Base-by-base conservation (phyloP, 345 rosid genomes). In the Mallotus nudiflorus region DNA sequence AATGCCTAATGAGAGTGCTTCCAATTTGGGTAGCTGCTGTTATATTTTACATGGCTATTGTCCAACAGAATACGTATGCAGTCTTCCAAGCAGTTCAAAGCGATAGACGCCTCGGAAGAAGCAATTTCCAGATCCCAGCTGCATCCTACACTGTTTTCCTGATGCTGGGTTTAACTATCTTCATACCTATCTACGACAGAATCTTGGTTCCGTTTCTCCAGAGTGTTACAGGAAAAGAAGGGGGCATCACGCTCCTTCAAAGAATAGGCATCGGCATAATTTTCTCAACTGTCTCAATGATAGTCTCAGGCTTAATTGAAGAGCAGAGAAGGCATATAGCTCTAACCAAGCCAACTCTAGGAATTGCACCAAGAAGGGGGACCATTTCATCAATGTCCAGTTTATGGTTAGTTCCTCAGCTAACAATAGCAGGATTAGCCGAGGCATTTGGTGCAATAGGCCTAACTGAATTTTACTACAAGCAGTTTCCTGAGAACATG, bases 401-500 rank as follows among this genome's bases (percentile, higher is more conserved):
- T 7, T 62, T 75, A 31, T 73, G 85, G 79, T 60, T 85, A 76
- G 62, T 83, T 10, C 87, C 85, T 39, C 87, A 85, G 78, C 68
- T 85, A 28, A 59, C 73, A 2, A 50, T 85, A 10, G 82, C 85
- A 1, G 89, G 89, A 60, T 50, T 83, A 4, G 77, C 84, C 0
- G 87, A 85, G 39, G 84, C 84, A n/a, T 82, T 83, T 6, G 73
- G 80, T 20, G 19, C 79, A 1, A 35, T 85, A 1, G 87, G 84
- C 44, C 85, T 68, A 45, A 51, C 76, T 7, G 89, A 85, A 54
- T 82, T 85, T 63, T 85, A 75, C 54, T 85, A 83, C 83, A 85
- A 83, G 82, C 89, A 83, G 62, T 83, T 85, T 52, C 89, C 87
- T 0, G 89, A 85, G 75, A 83, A 85, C 70, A 85, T 85, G 89